Evolutionary conservation across 139 green algal genomes (phyloP), one percentile per base, ranked within the genome.

Genomic region (Nannochloris sp.): DNA sequence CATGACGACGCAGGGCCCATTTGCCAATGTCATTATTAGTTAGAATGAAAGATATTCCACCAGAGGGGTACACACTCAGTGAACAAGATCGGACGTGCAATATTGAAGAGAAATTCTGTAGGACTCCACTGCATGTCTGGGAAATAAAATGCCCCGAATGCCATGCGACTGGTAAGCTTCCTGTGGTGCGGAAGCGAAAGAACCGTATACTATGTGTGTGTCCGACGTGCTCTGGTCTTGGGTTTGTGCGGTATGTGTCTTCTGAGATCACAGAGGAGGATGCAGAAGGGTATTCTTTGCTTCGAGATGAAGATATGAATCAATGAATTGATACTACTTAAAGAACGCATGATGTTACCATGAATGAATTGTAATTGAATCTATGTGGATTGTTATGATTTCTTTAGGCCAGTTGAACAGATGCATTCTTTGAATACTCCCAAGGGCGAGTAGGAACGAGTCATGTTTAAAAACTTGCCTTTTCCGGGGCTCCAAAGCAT

Each of bases 381-480:
- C 2, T 62, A 25, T 49, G 55, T 0, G 4, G 4, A 57, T 56
- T 64, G 1, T 17, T 64, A 57, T 20, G 20, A 64, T 57, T 29
- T 64, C 56, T 49, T 58, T 8, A 68, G 40, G n/a, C 28, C 40
- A 29, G 62, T 60, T 8, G 46, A 46, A 14, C n/a, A 44, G 17
- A 14, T 43, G 20, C 33, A 51, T 17, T 49, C 45, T 13, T 43
- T 26, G 37, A 75, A 60, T 6, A 5, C 0, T n/a, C 68, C 68
- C 5, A 61, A 44, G n/a, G 26, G 31, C 12, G 23, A 46, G 31
- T 75, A 75, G 25, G 45, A 60, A 4, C 68, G 31, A 26, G 36
- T 40, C 44, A 70, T 70, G 61, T 11, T 40, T 12, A 75, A 55
- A 40, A 71, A 46, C 50, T 69, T 59, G 11, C 57, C 68, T 20